Percentiles rank a stretch among this genome's conserved stretches.
Evolutionary conservation across 495 filamentous ascomycete genomes (phyloP).

Genomic region (Podospora appendiculata): DNA sequence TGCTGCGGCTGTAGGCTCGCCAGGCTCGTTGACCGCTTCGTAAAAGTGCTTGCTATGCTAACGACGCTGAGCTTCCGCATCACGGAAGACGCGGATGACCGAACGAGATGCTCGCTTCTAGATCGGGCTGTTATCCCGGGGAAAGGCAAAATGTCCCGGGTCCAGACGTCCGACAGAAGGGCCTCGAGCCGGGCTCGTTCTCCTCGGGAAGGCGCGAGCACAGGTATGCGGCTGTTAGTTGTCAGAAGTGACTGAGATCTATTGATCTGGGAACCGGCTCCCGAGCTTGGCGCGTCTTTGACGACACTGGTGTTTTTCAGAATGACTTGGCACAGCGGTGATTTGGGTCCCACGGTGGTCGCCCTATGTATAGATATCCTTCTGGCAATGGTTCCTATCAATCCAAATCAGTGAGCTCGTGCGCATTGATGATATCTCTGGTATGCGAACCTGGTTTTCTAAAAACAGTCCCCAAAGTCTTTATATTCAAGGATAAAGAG

Average conservation of each 20-base stretch:
- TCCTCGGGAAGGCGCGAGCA: conserved; percentile 58
- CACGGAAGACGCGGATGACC: conserved; percentile 64
- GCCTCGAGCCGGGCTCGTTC: conserved; percentile 75
- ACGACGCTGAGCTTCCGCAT: conserved; percentile 78
- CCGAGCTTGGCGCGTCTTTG: conserved; percentile 39
- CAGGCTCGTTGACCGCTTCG: conserved; percentile 44
- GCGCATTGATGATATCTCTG: not conserved
- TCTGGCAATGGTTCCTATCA: conserved; percentile 56
- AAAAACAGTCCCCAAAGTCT: conserved; percentile 65
- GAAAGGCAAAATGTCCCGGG: conserved; percentile 70
- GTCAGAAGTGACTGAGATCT: conserved; percentile 65
- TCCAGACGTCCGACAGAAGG: conserved; percentile 74
- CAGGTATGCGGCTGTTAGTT: conserved; percentile 51
- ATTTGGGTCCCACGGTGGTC: conserved; percentile 56
- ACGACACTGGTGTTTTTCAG: conserved; percentile 81
- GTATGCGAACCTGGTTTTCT: conserved; percentile 47
- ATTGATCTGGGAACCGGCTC: conserved; percentile 45
- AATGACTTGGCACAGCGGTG: conserved; percentile 63
- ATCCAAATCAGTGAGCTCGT: conserved; percentile 4
- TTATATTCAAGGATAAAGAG: conserved; percentile 59
- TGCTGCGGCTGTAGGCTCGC: conserved; percentile 16
- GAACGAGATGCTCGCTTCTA: conserved; percentile 56
- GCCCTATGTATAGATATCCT: conserved; percentile 76
- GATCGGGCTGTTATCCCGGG: conserved; percentile 69
- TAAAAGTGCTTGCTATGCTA: conserved; percentile 57